Evolutionary conservation across 306 rosid genomes (phyloP).

Genomic region (Quercus robur): DNA sequence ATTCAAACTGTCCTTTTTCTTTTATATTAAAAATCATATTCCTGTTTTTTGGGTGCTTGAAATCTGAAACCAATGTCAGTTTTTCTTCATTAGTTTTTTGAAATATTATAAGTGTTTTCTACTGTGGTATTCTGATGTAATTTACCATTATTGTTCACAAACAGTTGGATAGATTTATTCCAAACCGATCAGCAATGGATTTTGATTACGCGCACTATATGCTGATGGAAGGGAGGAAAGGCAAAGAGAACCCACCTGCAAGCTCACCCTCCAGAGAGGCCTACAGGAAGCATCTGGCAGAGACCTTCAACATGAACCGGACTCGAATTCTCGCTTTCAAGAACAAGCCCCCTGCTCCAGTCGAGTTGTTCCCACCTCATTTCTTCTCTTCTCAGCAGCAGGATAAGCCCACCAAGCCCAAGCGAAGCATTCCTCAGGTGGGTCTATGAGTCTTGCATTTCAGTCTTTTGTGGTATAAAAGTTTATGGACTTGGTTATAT

Average conservation of each 20-base stretch:
- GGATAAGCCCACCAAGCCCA: constrained; percentile 43
- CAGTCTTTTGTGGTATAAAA: not conserved
- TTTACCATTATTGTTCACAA: not conserved
- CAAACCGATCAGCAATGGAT: constrained; percentile 53
- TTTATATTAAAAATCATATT: not conserved
- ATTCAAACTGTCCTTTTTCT: not conserved
- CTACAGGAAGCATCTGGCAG: constrained; percentile 62
- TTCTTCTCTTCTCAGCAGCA: constrained; percentile 31
- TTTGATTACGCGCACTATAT: constrained; percentile 46
- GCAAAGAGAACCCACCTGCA: constrained; percentile 52
- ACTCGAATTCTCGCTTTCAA: constrained; percentile 78
- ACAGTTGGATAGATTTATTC: constrained; percentile 56
- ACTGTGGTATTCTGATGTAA: not conserved
- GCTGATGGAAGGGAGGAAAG: constrained; percentile 46
- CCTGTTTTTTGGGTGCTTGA: not conserved
- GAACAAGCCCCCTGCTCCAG: constrained; percentile 72
- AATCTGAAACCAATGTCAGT: not conserved
- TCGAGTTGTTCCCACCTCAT: constrained; percentile 46
- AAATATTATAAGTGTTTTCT: not conserved
- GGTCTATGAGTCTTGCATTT: not conserved
- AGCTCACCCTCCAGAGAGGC: constrained; percentile 62
- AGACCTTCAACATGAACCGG: constrained; percentile 66
- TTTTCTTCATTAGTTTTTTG: not conserved
- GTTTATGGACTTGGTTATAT: not conserved
- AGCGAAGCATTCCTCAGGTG: constrained; percentile 76